Evolutionary conservation across 148 eudicot species (phyloP), one percentile per base, ranked within the genome.

Genomic region (Cornus kousa): DNA sequence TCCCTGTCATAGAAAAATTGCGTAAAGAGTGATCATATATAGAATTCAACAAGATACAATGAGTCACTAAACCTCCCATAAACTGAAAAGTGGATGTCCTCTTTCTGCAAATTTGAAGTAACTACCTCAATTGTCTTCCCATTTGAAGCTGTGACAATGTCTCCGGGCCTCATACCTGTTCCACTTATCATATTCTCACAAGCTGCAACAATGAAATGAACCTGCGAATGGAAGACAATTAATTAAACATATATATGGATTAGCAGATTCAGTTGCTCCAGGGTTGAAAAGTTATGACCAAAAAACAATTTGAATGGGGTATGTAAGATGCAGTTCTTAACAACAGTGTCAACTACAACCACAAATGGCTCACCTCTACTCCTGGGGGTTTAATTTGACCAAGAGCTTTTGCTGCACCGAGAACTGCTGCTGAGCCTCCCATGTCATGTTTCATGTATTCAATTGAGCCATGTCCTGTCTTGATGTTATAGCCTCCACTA

Each of bases 121-220:
- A 74, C 17, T 89, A 96, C 99, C 99, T 97, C 99, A 77, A 97
- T 97, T 71, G 99, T 97, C 90, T 97, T 97, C 73, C 99, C 99
- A 85, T 97, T 97, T 57, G 99, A 97, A 76, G 99, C 99, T 65
- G 99, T 97, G 39, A 97, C 72, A 73, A 97, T 71, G 62, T 97
- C 99, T 83, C 99, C 99, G 81, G 99, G 99, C 82, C 99, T 89
- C 97, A 97, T 93, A 70, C 98, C 99, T 75, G 99, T 92, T 81
- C 99, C 98, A 80, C 99, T 97, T 64, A 97, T 92, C 99, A 97
- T 94, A 83, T 97, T 97, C 82, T 97, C 99, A 85, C 99, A 97
- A 70, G 99, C 97, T 70, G 99, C 99, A 83, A 94, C 95, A 75
- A 97, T 89, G 84, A 97, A 97, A 85, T 96, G 98, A 83, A 94